Percentiles rank a stretch among this genome's conserved stretches.
These are phyloP conservation scores for Xylariaceae sp. DNA, from an alignment of 2,329 filamentous ascomycete species.

Conservation along the genomic window DNA sequence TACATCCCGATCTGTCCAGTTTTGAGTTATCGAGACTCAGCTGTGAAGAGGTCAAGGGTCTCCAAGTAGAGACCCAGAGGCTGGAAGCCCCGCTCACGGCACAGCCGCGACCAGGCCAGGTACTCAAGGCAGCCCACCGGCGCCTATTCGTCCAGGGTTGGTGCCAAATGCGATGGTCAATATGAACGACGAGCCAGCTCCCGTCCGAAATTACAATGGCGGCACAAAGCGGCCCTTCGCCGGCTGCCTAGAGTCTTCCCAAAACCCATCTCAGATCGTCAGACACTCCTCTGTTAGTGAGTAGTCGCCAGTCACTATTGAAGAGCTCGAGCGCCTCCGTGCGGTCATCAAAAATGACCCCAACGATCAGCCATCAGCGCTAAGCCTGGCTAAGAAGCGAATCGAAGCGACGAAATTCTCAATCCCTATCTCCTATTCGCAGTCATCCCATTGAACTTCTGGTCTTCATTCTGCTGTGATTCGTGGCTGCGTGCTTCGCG, in stretches of 20 bases:
- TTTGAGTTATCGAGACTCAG: no score
- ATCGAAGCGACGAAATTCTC: no score
- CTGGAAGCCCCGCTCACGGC: no score
- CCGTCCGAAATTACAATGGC: slow-evolving; percentile 61
- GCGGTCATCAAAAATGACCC: slow-evolving; percentile 73
- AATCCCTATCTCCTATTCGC: no score
- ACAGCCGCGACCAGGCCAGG: no score
- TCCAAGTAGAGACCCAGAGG: no score
- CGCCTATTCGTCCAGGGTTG: slow-evolving; percentile 65
- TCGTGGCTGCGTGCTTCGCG: no score
- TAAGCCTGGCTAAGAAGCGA: slow-evolving; percentile 72
- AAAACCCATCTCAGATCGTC: slow-evolving; percentile 30
- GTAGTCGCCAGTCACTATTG: slow-evolving; percentile 70
- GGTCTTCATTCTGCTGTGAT: no score
- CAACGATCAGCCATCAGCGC: slow-evolving; percentile 71
- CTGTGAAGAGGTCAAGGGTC: no score
- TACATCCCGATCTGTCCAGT: no score
- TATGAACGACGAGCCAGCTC: slow-evolving; percentile 62
- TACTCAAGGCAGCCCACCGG: no score
- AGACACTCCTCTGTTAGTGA: slow-evolving; percentile 40
- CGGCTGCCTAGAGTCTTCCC: slow-evolving; percentile 33
- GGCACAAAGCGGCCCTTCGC: slow-evolving; percentile 52
- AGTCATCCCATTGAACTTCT: no score
- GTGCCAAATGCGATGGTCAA: slow-evolving; percentile 59
- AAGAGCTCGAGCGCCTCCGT: slow-evolving; percentile 79